Evolutionary conservation across 306 rosid species (phyloP), one percentile per base, ranked within the genome.

Genomic region (Lathyrus aphaca): DNA sequence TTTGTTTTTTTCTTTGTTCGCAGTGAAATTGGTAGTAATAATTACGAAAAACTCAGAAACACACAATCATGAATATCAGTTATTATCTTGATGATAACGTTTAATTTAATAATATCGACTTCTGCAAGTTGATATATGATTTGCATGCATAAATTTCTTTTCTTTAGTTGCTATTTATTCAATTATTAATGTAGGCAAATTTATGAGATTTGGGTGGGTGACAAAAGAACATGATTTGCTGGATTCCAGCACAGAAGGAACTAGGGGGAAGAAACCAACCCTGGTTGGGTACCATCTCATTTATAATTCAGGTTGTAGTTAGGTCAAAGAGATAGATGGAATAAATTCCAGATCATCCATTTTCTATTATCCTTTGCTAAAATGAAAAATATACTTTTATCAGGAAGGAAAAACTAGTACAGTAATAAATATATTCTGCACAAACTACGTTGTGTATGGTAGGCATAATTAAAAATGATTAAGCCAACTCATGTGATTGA

Each of bases 231-330:
- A 42, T 73, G 35, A 30, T 43, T 46, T 30, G 27, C 51, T 43
- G 19, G 64, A 74, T 69, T 70, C 64, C 73, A 63, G 25, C 60
- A 35, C 58, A 62, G n/a, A 3, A 14, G 55, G 60, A 57, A 72
- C 64, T 54, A 14, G 69, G 80, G 64, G 73, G 80, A 64, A 32
- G 66, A 61, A 65, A 68, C 55, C 60, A 29, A 16, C 67, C 67
- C 14, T 59, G 45, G 65, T 66, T 73, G 58, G 71, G 64, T 54
- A 60, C 64, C 71, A 76, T 53, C 27, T 48, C 63, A 30, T 70
- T 43, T 2, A 70, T n/a, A 29, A 69, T 32, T 40, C 25, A 56
- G 39, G 29, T 30, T 54, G 55, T 43, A 13, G 17, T 19, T 56
- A 5, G 35, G 72, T 70, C 67, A 56, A 70, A 69, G 27, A 49